Base-by-base conservation (phyloP, 192 early-diverging fungal species). In the Gryganskiella cystojenkinii region DNA sequence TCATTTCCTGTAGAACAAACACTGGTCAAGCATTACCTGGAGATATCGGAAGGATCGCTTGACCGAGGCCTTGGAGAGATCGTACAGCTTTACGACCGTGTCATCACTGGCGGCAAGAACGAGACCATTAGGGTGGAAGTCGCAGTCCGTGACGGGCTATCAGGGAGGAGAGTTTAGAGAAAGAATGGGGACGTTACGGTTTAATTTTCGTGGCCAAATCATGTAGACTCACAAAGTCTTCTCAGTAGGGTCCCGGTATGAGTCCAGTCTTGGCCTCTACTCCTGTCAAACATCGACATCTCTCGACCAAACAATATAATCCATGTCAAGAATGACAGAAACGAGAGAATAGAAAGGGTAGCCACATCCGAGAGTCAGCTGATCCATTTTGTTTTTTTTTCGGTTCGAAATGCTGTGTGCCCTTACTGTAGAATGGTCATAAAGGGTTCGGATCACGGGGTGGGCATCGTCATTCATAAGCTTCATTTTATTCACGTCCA, bases 51-150 rank as follows among this genome's bases (percentile, higher is more conserved):
- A 96, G 15, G 93, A 87, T 66, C 92, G 73, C 66, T 95, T 97
- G 4, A 91, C 90, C 15, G 90, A 89, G 3, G 92, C 85, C 60
- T 89, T 93, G 40, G 89, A 90, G 54, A 98, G 82, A 80, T 97
- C 96, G 71, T 93, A 98, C 44, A 98, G 83, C 81, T 95, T 96
- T 64, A 97, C 92, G 56, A 86, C 90, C 46, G 83, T 87, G 69
- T 98, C 97, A 3, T 93, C 89, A 74, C 95, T 95, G 44, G 90
- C 91, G 13, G 95, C 97, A 31, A 98, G 84, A 13, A 95, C 94
- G 24, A 92, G 83, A 14, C 96, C 96, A 67, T 96, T 95, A 3
- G 97, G 97, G 74, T 98, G 96, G 74, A 96, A 97, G 34, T 88
- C 88, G 9, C 95, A 79, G 59, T 94, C 95, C 19, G 93, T 97